Evolutionary conservation across 768 basidiomycete genomes (phyloP), one percentile per base, ranked within the genome.

Genomic region (Tulasnella sp.): DNA sequence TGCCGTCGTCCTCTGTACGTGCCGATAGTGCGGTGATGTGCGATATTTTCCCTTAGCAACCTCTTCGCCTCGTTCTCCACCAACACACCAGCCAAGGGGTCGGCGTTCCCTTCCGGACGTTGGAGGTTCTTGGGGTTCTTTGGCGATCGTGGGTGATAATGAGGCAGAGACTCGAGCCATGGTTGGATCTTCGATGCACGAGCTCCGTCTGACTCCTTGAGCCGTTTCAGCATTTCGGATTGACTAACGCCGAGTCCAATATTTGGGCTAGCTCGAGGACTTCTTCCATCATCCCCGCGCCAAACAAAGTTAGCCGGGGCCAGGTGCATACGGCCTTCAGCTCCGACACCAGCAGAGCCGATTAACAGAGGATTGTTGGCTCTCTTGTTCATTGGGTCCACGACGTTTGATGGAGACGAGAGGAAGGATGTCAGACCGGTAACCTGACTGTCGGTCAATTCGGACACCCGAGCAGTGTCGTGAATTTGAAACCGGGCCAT

Each of bases 401-500:
- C 46, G 34, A 57, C 55, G 32, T 29, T 34, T n/a, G 78, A 72
- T 1, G 96, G 93, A 0, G 91, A 87, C 4, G 93, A 92, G 8
- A 99, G 82, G 70, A 90, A 94, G 5, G 94, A 87, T 11, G 92
- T 84, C n/a, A 99, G 77, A 14, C 84, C 78, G 12, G 91, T 96
- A 49, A 93, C 74, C 76, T 99, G 96, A 34, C 79, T 74, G 29
- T 91, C 83, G 25, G 88, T 82, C 31, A 99, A 75, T 67, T 89
- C 79, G 48, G 77, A 78, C 62, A 99, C 81, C 69, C 78, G 81
- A 71, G 84, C 81, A 61, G 75, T 76, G 74, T 89, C 82, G 70
- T 97, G 92, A 51, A 99, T 88, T 66, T 87, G 86, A 42, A 96
- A 80, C 59, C 96, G 83, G 8, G 93, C 89, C 66, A 94, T 91